A percentile compares a stretch with the other conserved stretches of the same genome.
These are phyloP conservation scores for Dothidotthia symphoricarpi DNA, from an alignment of 2,329 filamentous ascomycete species.

Conservation along the genomic window DNA sequence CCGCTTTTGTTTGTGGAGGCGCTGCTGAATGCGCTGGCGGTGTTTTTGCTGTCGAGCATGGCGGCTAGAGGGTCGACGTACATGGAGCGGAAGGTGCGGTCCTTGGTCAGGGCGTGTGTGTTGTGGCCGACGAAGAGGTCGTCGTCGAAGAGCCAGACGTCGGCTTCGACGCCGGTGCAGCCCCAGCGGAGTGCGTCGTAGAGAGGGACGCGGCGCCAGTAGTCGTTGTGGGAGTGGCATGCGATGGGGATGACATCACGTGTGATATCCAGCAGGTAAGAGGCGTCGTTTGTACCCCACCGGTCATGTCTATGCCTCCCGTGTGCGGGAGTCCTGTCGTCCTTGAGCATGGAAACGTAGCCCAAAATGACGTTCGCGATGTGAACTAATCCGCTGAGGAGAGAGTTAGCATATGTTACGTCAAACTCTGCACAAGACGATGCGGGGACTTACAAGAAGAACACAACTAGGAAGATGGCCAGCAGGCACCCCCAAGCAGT, in stretches of 20 bases:
- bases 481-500: constrained; percentile 18
- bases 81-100: constrained; percentile 51
- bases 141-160: constrained; percentile 55
- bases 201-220: constrained; percentile 56
- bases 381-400: constrained; percentile 45
- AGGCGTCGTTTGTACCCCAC: constrained; percentile 31
- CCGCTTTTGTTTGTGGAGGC: constrained; percentile 41
- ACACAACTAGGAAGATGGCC: constrained; percentile 22
- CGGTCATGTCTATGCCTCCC: constrained; percentile 46
- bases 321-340: constrained; percentile 35
- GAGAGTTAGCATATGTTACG: constrained; percentile 12
- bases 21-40: constrained; percentile 35
- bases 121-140: constrained; percentile 59
- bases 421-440: constrained; percentile 1
- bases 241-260: constrained; percentile 51
- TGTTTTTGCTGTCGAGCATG: constrained; percentile 53
- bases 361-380: constrained; percentile 42
- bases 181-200: constrained; percentile 56
- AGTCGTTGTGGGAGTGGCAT: constrained; percentile 61
- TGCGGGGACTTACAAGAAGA: constrained; percentile 35
- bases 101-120: constrained; percentile 46
- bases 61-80: constrained; percentile 54
- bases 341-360: constrained; percentile 39
- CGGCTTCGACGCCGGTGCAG: constrained; percentile 57
- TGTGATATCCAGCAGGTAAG: constrained; percentile 50